Evolutionary conservation across 805 yeast species (phyloP), one percentile per base, ranked within the genome.

Genomic region (Wickerhamomyces xylosicus): DNA sequence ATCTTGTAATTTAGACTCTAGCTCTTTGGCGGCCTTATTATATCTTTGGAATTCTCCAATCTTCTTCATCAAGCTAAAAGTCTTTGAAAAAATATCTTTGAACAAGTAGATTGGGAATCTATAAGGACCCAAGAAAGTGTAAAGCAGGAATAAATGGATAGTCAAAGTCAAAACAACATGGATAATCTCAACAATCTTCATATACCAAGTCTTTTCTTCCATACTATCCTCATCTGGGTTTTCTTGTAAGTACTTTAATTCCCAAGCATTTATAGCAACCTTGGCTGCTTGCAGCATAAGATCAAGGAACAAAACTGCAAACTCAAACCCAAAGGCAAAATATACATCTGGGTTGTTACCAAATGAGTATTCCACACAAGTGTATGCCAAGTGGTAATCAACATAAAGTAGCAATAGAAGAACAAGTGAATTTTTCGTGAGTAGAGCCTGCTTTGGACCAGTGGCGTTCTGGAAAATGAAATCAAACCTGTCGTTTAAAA

Each of bases 261-360:
- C 96, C 45, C 66, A 65, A 18, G 75, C 51, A 45, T 77, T 77
- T 38, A 82, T 59, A 6, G 59, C 44, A 38, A 67, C 64, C 50
- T 75, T 74, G 28, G 69, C 60, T 13, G 66, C 52, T 36, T 67
- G 60, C 7, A 71, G 62, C 14, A 76, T 48, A 19, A 74, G 54
- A 35, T 76, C 79, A 25, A 80, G 65, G 18, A 73, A 70, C 43
- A 80, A 63, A 41, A 85, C 63, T 3, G 82, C 79, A 52, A 80
- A 79, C 50, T 85, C 92, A 54, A 85, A 79, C 1, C 87, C 89
- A 56, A 85, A 79, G 38, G 80, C 66, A 32, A 83, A 61, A 47
- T 76, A 75, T 3, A 74, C 67, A 35, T 75, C 71, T 16, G 84
- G 75, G 39, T 64, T 67, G 45, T 43, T 48, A 2, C 50, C 50